Base-by-base conservation (phyloP, 1,139 yeast genomes). In the Pichia sp. region DNA sequence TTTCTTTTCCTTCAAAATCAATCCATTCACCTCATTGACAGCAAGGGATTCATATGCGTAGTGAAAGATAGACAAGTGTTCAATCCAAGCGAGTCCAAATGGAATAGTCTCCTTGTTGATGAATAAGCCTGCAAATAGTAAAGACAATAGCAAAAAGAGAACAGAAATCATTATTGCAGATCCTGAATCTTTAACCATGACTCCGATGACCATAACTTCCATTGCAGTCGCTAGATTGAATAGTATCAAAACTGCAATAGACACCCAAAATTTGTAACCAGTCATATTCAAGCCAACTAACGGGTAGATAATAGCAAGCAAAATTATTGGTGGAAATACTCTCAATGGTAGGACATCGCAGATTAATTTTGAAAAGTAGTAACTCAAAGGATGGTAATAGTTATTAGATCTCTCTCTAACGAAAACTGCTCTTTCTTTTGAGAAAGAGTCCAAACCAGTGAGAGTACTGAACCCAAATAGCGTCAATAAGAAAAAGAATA, bases 341-440 rank as follows among this genome's bases (percentile, higher is more conserved):
- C 98, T 68, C 49, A 91, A 67, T 4, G 98, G 98, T 21, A 91
- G 59, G 22, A 91, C 79, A 57, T 91, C 98, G 62, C 96, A 85
- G 8, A 87, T 45, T 27, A 91, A 79, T 56, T 91, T 91, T 50
- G 95, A 80, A 32, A 77, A 53, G 54, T 84, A 91, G 60, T 88
- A 91, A 43, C 94, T 78, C 42, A 80, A 59, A 7, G 98, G 94
- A 44, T 77, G 77, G 58, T 91, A 91, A 58, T 91, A 91, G 47
- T 91, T 91, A 56, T 91, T 91, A 6, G 97, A 88, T 40, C 98
- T 72, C 59, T 91, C 98, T 39, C 96, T 73, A 44, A 91, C 72
- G 52, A 91, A 91, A 16, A 88, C 84, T 29, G 87, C 76, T 49
- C 97, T 69, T 56, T 91, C 98, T 41, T 76, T 71, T 0, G 95